Conservation (phyloP, 2,329 filamentous ascomycete genomes). For the Ascochyta pisi region DNA sequence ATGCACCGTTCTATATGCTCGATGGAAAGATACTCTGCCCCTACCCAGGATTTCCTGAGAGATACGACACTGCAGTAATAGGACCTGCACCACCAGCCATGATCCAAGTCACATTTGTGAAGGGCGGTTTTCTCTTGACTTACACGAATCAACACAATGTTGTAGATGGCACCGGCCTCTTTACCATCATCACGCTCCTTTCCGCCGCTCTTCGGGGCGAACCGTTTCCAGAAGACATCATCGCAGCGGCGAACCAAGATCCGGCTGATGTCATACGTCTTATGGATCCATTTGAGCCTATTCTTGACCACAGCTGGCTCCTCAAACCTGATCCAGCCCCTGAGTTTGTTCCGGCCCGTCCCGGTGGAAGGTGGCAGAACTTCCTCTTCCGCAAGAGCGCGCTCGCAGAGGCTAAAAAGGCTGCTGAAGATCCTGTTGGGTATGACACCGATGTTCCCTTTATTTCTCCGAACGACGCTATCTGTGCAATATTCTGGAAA, state of each 20-base stretch:
- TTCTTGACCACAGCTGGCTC: slow-evolving; percentile 20
- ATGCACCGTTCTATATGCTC: slow-evolving; percentile 41
- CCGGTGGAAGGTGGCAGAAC: slow-evolving; percentile 22
- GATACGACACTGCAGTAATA: slow-evolving; percentile 25
- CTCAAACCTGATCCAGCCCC: slow-evolving; percentile 10
- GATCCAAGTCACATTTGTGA: slow-evolving; percentile 29
- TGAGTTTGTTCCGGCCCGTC: slow-evolving; percentile 11
- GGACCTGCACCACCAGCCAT: slow-evolving; percentile 23
- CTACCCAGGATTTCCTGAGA: slow-evolving; percentile 35
- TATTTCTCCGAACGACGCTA: slow-evolving; percentile 41
- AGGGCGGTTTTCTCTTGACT: slow-evolving; percentile 37
- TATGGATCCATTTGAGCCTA: slow-evolving; percentile 21
- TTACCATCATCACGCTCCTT: slow-evolving; percentile 32
- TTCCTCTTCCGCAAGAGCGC: slow-evolving; percentile 27
- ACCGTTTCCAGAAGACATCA: slow-evolving; percentile 19
- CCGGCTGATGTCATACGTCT: slow-evolving; percentile 27
- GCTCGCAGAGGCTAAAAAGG: slow-evolving; percentile 19
- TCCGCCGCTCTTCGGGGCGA: slow-evolving; percentile 25
- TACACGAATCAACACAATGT: slow-evolving; percentile 42
- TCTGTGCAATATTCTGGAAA: slow-evolving; percentile 48
- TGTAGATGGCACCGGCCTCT: slow-evolving; percentile 37
- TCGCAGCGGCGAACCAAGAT: slow-evolving; percentile 28
- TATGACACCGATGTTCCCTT: slow-evolving; percentile 30
- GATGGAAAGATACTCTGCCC: slow-evolving; percentile 38
- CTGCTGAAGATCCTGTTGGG: slow-evolving; percentile 22